Evolutionary conservation across 148 eudicot genomes (phyloP).

Genomic region (Rhododendron kiyosumense): DNA sequence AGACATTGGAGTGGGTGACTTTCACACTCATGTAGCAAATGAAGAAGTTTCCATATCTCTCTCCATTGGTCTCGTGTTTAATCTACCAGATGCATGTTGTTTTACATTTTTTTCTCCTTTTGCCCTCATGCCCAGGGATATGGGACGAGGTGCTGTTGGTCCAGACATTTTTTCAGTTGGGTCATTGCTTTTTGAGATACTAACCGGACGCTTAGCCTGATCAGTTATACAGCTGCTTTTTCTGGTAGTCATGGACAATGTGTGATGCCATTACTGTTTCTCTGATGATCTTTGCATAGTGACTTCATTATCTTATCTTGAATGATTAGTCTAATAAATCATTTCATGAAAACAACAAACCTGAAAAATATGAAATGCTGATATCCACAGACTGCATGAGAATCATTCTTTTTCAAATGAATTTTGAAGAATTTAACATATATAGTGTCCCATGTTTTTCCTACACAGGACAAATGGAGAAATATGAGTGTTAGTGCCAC

Average conservation of each 20-base stretch:
- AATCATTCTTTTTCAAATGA: background rate
- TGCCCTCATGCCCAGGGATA: background rate
- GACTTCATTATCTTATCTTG: background rate
- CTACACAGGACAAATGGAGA: constrained; percentile 85
- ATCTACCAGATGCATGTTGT: background rate
- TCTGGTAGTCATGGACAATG: background rate
- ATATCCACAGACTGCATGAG: background rate
- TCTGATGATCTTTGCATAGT: background rate
- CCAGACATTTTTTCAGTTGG: background rate
- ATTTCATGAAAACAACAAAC: too few species aligned
- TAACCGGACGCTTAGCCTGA: background rate
- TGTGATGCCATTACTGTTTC: background rate
- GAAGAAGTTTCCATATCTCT: background rate
- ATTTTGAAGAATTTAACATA: background rate
- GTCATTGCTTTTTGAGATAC: background rate
- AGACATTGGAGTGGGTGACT: background rate
- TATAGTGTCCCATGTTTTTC: constrained; percentile 11
- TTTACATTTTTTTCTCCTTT: background rate
- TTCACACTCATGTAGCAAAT: background rate
- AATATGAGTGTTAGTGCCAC: constrained; percentile 73
- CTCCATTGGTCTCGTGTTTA: background rate
- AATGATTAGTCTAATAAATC: background rate
- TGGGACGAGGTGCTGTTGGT: background rate
- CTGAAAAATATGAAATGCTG: background rate
- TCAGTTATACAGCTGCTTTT: background rate